Evolutionary conservation across 2,329 filamentous ascomycete species (phyloP).

Genomic region (Cladophialophora carrionii): DNA sequence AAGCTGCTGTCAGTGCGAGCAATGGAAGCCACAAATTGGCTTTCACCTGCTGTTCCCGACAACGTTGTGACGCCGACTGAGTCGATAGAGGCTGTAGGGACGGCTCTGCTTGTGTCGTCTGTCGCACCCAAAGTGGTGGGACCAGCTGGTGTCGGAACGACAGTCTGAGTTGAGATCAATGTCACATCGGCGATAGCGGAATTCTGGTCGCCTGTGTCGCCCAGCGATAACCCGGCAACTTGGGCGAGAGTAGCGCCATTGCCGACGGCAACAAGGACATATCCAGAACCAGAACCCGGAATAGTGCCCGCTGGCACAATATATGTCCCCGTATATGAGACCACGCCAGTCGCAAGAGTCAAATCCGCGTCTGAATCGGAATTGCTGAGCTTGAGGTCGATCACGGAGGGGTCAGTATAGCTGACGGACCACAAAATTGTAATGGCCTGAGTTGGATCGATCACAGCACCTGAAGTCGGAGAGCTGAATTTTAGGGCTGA

Average conservation of each 20-base stretch:
- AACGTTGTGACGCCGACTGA: slow-evolving; percentile 13
- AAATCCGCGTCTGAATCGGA: slow-evolving; percentile 35
- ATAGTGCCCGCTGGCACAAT: slow-evolving; percentile 25
- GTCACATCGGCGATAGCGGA: slow-evolving; percentile 17
- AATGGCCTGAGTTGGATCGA: slow-evolving; percentile 36
- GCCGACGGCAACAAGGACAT: slow-evolving; percentile 13
- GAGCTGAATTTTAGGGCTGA: slow-evolving; percentile 29
- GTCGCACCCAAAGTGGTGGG: not conserved
- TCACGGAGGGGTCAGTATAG: slow-evolving; percentile 45
- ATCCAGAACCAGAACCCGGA: slow-evolving; percentile 17
- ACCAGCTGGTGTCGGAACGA: not conserved
- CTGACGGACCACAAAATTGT: slow-evolving; percentile 32
- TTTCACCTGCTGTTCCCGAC: slow-evolving; percentile 10
- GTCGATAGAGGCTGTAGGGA: slow-evolving; percentile 14
- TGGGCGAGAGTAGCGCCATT: slow-evolving; percentile 16
- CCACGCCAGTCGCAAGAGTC: slow-evolving; percentile 22
- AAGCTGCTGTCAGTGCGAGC: slow-evolving; percentile 11
- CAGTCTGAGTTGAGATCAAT: slow-evolving; percentile 12
- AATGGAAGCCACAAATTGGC: not conserved
- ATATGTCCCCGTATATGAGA: slow-evolving; percentile 20
- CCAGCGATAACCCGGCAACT: slow-evolving; percentile 12
- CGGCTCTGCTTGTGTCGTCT: slow-evolving; percentile 1
- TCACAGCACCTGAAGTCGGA: slow-evolving; percentile 18
- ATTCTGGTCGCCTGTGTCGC: slow-evolving; percentile 11
- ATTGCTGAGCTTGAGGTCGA: slow-evolving; percentile 51